Evolutionary conservation across 2,329 filamentous ascomycete genomes (phyloP), one percentile per base, ranked within the genome.

Genomic region (Aspergillus pseudonomiae): DNA sequence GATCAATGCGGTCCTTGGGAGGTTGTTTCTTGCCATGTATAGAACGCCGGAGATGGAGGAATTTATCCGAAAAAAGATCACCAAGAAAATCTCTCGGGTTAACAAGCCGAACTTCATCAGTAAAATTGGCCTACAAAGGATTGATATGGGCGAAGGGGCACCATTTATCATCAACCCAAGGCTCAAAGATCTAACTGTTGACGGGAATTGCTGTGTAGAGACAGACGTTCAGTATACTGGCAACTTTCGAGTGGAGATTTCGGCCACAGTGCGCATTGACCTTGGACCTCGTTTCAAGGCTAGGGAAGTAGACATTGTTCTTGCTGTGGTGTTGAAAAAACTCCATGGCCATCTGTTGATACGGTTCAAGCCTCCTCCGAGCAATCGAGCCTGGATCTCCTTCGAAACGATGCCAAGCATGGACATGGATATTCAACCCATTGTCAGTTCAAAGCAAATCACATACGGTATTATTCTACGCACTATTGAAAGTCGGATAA

Each of bases 371-470:
- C 92, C 95, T 7, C 93, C 94, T 19, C 95, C 95, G 0, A 97
- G 93, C 77, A 99, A 99, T 76, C 88, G 95, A 46, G 78, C 97
- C n/a, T 99, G 95, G 95, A 88, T 98, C 69, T 90, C 93, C 0
- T 99, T 99, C 74, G 92, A 96, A 75, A 88, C 88, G n/a, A 92
- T 93, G 84, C 95, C 95, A 21, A 94, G 94, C 74, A 91, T 99
- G 81, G 93, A 96, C 65, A 89, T 97, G 84, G 88, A 88, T n/a
- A 92, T 98, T 50, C 93, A 98, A 75, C 95, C 95, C 4, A 94
- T 99, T 69, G 93, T 99, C 57, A 97, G 94, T 80, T 91, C 93
- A 16, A 88, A 94, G 63, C 94, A 98, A 75, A 97, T 99, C 68
- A 98, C 95, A 0, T 98, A 97, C 77, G 92, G 90, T 1, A 86